phyloP scores from a whole-genome alignment of 345 rosid genomes.

The Melaleuca alternifolia region DNA sequence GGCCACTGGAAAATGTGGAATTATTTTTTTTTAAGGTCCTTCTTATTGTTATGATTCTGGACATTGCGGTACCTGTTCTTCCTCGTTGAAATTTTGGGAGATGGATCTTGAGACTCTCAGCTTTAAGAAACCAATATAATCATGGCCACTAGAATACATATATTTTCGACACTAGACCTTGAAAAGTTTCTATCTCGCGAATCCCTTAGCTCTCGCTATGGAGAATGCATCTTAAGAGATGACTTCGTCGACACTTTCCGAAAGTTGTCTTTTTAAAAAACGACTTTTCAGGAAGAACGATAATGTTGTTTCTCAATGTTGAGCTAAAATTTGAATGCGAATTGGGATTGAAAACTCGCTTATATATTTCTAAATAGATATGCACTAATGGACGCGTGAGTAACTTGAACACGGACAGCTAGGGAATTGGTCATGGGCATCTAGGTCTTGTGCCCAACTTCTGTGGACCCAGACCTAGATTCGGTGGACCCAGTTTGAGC shows the following conservation, averaged over 20 bases:
- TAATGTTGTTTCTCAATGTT: too few relatives aligned
- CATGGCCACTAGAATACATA: background rate
- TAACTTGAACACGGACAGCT: background rate
- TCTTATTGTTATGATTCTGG: background rate
- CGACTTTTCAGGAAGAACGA: background rate
- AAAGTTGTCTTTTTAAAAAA: too few relatives aligned
- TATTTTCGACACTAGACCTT: background rate
- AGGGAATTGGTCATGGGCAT: background rate
- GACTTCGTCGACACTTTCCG: background rate
- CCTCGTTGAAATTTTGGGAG: background rate
- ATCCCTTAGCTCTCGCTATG: background rate
- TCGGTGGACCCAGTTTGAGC: too few relatives aligned
- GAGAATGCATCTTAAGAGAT: background rate
- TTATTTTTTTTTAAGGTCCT: background rate
- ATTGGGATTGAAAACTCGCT: background rate
- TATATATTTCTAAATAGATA: background rate
- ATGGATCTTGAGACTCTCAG: background rate
- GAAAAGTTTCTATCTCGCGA: background rate
- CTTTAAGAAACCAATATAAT: background rate
- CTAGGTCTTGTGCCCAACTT: accelerated
- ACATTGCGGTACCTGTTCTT: background rate
- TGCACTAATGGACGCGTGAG: background rate
- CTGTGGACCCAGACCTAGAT: background rate
- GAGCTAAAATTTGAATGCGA: background rate
- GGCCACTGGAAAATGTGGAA: constrained; percentile 20